A percentile compares a stretch with the other conserved stretches of the same genome.
phyloP scores from a whole-genome alignment of 2,329 filamentous ascomycete species.

The Diplodia sapinea region DNA sequence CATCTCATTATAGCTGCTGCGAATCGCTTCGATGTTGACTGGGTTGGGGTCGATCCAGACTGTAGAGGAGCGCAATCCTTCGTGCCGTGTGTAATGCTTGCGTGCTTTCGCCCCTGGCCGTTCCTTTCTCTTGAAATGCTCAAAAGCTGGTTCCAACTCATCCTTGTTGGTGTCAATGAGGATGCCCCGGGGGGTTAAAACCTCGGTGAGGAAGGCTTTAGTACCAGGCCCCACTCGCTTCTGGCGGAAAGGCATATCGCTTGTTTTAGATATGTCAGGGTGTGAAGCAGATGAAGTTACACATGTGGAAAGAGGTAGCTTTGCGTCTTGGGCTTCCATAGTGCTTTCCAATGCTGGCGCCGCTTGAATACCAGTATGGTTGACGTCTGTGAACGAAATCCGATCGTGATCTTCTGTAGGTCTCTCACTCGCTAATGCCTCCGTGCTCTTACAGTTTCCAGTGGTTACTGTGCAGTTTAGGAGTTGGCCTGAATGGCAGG shows the following conservation, averaged over 20 bases:
- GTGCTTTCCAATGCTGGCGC: background rate
- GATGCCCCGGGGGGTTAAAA: conserved; percentile 6
- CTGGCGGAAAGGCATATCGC: background rate
- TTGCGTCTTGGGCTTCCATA: background rate
- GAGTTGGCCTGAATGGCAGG: background rate
- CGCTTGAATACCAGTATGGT: background rate
- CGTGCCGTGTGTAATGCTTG: background rate
- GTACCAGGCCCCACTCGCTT: background rate
- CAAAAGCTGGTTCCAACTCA: background rate
- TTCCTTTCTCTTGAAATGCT: conserved; percentile 2
- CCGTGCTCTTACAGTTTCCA: background rate
- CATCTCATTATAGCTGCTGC: background rate
- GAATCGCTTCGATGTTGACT: background rate
- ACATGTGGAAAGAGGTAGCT: background rate
- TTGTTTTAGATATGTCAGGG: background rate
- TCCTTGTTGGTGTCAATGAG: background rate
- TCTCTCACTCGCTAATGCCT: background rate
- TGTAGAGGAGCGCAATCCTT: background rate
- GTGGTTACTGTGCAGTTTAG: background rate
- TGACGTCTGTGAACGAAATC: background rate
- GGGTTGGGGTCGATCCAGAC: background rate
- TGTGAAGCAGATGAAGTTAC: background rate
- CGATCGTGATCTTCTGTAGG: background rate
- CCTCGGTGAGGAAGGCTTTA: background rate
- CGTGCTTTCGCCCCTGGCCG: background rate